A percentile compares a stretch with the other conserved stretches of the same genome.
Conservation (phyloP, 345 rosid species). For the Eutrema heterophyllum region DNA sequence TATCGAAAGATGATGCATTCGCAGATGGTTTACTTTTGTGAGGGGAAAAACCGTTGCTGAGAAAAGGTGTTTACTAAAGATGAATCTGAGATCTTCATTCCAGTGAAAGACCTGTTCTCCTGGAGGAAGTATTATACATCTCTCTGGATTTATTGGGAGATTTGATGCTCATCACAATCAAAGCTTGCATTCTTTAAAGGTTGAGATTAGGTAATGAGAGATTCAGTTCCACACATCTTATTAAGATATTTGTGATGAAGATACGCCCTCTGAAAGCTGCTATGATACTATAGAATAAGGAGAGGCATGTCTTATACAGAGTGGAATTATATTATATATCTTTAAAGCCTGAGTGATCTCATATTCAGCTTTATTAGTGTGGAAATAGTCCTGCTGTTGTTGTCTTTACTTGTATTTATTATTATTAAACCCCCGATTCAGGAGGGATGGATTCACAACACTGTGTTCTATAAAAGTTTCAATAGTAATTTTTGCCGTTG, state of each 20-base stretch:
- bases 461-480: slow-evolving; percentile 3
- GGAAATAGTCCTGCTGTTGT: not conserved
- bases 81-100: slow-evolving; percentile 1
- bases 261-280: not conserved
- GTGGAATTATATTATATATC: not conserved
- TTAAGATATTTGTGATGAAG: slow-evolving; percentile 13
- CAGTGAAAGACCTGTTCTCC: not conserved
- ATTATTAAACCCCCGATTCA: not conserved
- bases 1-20: not conserved
- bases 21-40: slow-evolving; percentile 16
- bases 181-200: not conserved
- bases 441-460: not conserved
- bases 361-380: not conserved
- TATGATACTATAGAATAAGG: not conserved
- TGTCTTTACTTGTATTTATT: slow-evolving; percentile 9
- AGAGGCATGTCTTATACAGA: not conserved
- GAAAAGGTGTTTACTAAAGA: not conserved
- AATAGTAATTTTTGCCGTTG: not conserved
- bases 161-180: slow-evolving; percentile 11
- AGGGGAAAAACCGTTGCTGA: not conserved
- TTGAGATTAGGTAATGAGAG: not conserved
- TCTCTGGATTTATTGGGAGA: slow-evolving; percentile 7
- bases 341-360: slow-evolving; percentile 1
- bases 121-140: not conserved
- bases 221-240: not conserved